These are phyloP conservation scores for Colletotrichum siamense DNA, from an alignment of 2,329 filamentous ascomycete species.

Conservation along the genomic window DNA sequence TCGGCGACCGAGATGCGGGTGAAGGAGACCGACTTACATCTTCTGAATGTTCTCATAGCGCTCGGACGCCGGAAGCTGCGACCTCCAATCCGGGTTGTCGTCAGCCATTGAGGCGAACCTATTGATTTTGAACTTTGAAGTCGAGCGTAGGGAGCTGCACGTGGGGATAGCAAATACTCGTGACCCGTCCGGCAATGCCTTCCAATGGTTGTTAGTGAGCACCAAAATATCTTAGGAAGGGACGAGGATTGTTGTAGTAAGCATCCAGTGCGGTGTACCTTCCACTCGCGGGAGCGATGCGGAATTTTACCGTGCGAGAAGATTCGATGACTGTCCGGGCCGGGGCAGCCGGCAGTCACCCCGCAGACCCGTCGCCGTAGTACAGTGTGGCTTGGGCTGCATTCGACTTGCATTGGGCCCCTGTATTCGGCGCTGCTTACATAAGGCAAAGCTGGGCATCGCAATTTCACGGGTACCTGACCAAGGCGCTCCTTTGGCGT, in stretches of 20 bases:
- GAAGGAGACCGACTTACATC: conserved; percentile 53
- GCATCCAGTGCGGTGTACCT: neutral
- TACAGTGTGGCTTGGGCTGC: neutral
- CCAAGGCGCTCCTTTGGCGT: neutral
- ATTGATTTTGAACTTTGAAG: neutral
- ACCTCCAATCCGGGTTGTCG: conserved; percentile 50
- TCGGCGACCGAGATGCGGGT: neutral
- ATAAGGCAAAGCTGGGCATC: neutral
- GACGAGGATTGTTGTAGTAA: neutral
- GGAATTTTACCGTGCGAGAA: conserved; percentile 1
- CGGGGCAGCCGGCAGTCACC: neutral
- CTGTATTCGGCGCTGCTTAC: neutral
- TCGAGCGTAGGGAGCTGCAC: neutral
- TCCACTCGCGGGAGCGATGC: neutral
- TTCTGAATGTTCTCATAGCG: conserved; percentile 68
- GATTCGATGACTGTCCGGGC: neutral
- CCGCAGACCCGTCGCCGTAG: neutral
- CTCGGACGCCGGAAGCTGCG: conserved; percentile 59
- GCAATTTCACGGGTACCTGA: conserved; percentile 16
- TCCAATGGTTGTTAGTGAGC: neutral
- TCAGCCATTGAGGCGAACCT: conserved; percentile 2
- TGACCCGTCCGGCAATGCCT: neutral
- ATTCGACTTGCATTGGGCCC: neutral
- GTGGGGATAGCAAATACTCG: neutral
- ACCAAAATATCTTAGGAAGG: neutral